Conservation (phyloP, 2,329 filamentous ascomycete genomes). For the Paramyrothecium roridum region DNA sequence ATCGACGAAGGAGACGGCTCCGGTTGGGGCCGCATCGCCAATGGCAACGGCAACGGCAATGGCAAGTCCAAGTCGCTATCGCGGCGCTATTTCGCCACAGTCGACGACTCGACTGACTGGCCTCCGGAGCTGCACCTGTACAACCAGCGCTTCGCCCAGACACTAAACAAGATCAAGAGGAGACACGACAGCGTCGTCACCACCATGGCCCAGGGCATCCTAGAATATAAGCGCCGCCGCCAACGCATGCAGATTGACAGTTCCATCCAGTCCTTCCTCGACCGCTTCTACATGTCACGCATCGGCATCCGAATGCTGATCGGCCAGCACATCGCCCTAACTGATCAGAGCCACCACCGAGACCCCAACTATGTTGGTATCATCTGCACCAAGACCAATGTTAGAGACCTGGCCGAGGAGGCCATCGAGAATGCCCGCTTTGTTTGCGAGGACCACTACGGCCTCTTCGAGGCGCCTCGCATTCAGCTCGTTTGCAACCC, state of each 20-base stretch:
- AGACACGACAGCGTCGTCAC: slow-evolving; percentile 96
- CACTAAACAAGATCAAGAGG: slow-evolving; percentile 89
- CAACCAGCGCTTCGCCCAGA: slow-evolving; percentile 86
- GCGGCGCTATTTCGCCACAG: slow-evolving; percentile 79
- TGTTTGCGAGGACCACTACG: slow-evolving; percentile 98
- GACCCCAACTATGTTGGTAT: slow-evolving; percentile 97
- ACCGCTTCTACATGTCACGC: slow-evolving; percentile 99
- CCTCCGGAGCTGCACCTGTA: slow-evolving; percentile 92
- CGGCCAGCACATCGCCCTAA: slow-evolving; percentile 95
- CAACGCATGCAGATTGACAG: slow-evolving; percentile 98
- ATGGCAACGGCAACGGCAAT: slow-evolving; percentile 44
- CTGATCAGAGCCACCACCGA: slow-evolving; percentile 83
- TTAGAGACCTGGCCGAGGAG: slow-evolving; percentile 89
- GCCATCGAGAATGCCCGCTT: slow-evolving; percentile 99
- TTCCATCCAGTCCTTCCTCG: slow-evolving; percentile 94
- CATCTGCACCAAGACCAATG: slow-evolving; percentile 98
- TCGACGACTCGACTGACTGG: slow-evolving; percentile 87
- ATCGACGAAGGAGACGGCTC: slow-evolving; percentile 79
- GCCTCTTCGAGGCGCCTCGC: slow-evolving; percentile 93
- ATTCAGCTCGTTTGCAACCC: slow-evolving; percentile 95
- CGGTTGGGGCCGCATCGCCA: slow-evolving; percentile 47
- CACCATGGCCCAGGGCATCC: slow-evolving; percentile 94
- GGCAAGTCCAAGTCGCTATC: slow-evolving; percentile 45
- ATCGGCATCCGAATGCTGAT: slow-evolving; percentile 99
- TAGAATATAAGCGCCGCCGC: slow-evolving; percentile 94